These are phyloP conservation scores for Neonectria magnoliae DNA, from an alignment of 2,329 filamentous ascomycete genomes.

Conservation along the genomic window DNA sequence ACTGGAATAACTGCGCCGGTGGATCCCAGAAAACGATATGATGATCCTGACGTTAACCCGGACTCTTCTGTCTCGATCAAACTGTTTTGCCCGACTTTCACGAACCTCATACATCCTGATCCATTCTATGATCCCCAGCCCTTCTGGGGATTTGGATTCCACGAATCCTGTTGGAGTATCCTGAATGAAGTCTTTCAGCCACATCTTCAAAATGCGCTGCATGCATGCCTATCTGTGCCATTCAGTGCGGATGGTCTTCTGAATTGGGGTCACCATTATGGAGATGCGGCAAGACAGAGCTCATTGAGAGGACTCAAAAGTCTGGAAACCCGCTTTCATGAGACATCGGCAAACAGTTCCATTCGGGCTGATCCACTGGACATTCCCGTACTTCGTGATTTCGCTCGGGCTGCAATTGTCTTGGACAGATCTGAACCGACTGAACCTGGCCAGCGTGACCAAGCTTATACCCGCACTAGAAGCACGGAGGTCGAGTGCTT, in stretches of 20 bases:
- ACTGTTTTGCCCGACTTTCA: background rate
- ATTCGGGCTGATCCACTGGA: slow-evolving; percentile 11
- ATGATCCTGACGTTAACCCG: background rate
- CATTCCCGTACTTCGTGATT: background rate
- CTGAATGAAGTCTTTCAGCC: slow-evolving; percentile 8
- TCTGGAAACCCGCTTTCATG: background rate
- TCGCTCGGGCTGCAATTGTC: background rate
- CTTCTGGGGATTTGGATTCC: slow-evolving; percentile 30
- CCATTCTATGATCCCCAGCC: background rate
- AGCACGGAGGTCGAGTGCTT: slow-evolving; percentile 7
- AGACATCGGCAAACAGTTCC: background rate
- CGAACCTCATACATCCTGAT: background rate
- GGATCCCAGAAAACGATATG: background rate
- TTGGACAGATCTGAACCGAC: background rate
- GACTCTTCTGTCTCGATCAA: background rate
- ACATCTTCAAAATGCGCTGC: background rate
- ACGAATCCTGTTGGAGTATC: slow-evolving; percentile 22
- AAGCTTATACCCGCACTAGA: background rate
- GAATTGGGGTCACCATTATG: slow-evolving; percentile 29
- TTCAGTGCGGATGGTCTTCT: background rate
- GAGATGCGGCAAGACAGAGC: background rate
- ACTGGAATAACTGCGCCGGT: background rate
- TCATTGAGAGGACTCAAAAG: background rate
- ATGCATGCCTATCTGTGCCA: slow-evolving; percentile 24
- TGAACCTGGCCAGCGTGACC: background rate